Percentiles rank a stretch among this genome's conserved stretches.
Evolutionary conservation across 1,139 yeast species (phyloP).

Genomic region (Suhomyces ambrosiae): DNA sequence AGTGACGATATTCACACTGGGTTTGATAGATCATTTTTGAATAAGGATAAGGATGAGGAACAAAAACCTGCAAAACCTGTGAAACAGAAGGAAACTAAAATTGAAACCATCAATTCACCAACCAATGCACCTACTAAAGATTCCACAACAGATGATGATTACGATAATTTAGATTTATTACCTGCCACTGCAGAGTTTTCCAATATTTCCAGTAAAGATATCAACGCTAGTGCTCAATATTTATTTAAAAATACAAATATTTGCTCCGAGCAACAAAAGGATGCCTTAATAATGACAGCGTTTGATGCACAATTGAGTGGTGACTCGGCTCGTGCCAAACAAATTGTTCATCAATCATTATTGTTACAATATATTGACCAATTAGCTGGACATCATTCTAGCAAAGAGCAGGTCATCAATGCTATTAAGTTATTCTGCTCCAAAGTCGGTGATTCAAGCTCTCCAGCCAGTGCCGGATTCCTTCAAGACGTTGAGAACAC

Average conservation of each 20-base stretch:
- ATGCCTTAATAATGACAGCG: constrained; percentile 89
- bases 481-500: constrained; percentile 73
- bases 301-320: constrained; percentile 78
- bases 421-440: constrained; percentile 73
- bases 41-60: constrained; percentile 48
- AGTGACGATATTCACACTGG: constrained; percentile 95
- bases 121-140: constrained; percentile 8
- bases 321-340: constrained; percentile 53
- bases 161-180: constrained; percentile 38
- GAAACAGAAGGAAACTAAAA: constrained; percentile 21
- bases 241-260: constrained; percentile 65
- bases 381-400: constrained; percentile 47
- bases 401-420: constrained; percentile 39
- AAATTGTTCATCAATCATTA: constrained; percentile 77
- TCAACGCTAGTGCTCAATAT: constrained; percentile 51
- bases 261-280: constrained; percentile 82
- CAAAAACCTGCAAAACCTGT: constrained; percentile 15
- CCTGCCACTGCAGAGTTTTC: constrained; percentile 72
- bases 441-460: constrained; percentile 54
- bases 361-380: constrained; percentile 76
- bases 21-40: constrained; percentile 81
- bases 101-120: constrained; percentile 34
- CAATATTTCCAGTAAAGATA: constrained; percentile 51
- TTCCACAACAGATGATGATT: constrained; percentile 25
- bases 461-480: constrained; percentile 70